These are phyloP conservation scores for Fusarium albidum DNA, from an alignment of 2,329 filamentous ascomycete species.

Conservation along the genomic window DNA sequence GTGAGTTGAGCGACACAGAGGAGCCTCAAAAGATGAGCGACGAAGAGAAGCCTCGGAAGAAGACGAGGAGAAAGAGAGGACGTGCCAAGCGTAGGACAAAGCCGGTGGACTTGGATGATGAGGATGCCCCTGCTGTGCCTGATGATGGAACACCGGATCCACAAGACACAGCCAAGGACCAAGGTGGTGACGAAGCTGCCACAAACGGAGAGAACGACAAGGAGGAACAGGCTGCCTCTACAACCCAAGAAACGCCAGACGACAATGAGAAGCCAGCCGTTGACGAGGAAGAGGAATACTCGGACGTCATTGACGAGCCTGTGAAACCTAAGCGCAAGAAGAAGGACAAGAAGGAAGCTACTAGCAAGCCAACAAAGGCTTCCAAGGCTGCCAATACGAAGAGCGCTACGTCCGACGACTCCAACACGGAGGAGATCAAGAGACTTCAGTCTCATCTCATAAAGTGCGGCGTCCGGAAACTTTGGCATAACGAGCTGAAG, in stretches of 20 bases:
- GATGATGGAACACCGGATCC: slow-evolving; percentile 19
- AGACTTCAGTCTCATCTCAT: slow-evolving; percentile 84
- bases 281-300: slow-evolving; percentile 51
- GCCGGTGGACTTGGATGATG: slow-evolving; percentile 42
- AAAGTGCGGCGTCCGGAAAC: slow-evolving; percentile 91
- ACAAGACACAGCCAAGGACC: slow-evolving; percentile 12
- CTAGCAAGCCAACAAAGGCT: slow-evolving; percentile 38
- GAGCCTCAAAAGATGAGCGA: slow-evolving; percentile 34
- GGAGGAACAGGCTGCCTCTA: slow-evolving; percentile 2
- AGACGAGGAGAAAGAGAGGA: slow-evolving; percentile 30
- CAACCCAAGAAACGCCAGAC: slow-evolving; percentile 11
- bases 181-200: slow-evolving; percentile 1
- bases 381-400: slow-evolving; percentile 42
- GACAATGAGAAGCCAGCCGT: slow-evolving; percentile 25
- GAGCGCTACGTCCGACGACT: slow-evolving; percentile 53
- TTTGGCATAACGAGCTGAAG: slow-evolving; percentile 88
- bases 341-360: slow-evolving; percentile 46
- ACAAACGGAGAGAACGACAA: neutral
- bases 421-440: slow-evolving; percentile 84
- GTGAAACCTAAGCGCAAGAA: slow-evolving; percentile 67
- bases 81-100: slow-evolving; percentile 29
- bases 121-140: slow-evolving; percentile 21
- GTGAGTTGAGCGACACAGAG: slow-evolving; percentile 39
- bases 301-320: slow-evolving; percentile 75
- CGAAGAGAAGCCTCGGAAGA: slow-evolving; percentile 36